Base-by-base conservation (phyloP, 441 rosid genomes). In the Adansonia madagascariensis region DNA sequence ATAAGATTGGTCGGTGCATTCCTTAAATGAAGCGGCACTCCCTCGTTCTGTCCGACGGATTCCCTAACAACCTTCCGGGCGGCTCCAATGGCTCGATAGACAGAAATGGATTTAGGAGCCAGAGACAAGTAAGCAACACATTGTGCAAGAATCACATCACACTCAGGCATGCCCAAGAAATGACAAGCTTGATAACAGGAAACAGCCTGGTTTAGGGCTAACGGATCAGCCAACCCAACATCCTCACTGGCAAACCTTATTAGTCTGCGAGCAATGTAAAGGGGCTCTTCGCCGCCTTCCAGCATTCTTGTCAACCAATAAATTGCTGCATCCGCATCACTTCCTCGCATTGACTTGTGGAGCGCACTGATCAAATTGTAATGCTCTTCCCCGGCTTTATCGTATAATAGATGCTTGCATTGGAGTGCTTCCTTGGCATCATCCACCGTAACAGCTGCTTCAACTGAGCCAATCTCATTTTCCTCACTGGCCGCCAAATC, bases 171-270 rank as follows among this genome's bases (percentile, higher is more conserved):
- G 66, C 94, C 97, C 81, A 92, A 75, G 82, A 92, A 92, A 89
- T 94, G 95, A 66, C 93, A 92, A 77, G 97, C 97, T 83, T 93
- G 98, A 78, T 91, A 93, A 80, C 97, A 93, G n/a, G 97, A 83
- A 83, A 93, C 98, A 11, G 94, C 90, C 74, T 93, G 97, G 56
- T 85, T 86, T 69, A 93, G 95, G 5, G 97, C 95, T 59, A 81
- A 78, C n/a, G 98, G 90, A 66, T 92, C 95, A 1, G 92, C 98
- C 80, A 92, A 82, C 0, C 95, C 97, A 59, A 94, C 84, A 86
- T 92, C 97, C 83, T 94, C 97, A 71, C 93, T 89, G 1, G 98
- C 97, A 84, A 94, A 94, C 82, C 97, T 86, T 80, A 90, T 83
- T 82, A 94, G 83, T 35, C 98, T 84, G 82, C 97, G 83, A 0